phyloP scores from a whole-genome alignment of 2,329 filamentous ascomycete species.

The Botrytis byssoidea region DNA sequence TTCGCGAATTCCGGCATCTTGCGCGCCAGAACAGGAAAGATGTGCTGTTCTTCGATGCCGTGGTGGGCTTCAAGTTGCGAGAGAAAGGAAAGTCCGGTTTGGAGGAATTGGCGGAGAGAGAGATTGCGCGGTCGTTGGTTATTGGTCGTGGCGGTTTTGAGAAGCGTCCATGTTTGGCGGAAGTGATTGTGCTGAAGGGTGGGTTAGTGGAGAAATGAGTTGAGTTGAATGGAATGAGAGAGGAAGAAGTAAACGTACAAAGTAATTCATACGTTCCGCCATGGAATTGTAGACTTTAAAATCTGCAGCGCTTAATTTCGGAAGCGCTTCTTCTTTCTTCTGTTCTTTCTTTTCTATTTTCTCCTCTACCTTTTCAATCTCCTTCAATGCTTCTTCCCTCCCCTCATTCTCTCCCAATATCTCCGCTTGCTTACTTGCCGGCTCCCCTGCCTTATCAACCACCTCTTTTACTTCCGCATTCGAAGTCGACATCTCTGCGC shows the following conservation, averaged over 20 bases:
- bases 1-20: slow-evolving; percentile 75
- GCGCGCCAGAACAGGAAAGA: slow-evolving; percentile 75
- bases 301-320: slow-evolving; percentile 56
- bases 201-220: not conserved
- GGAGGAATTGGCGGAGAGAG: slow-evolving; percentile 67
- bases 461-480: not conserved
- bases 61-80: slow-evolving; percentile 74
- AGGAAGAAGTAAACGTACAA: slow-evolving; percentile 43
- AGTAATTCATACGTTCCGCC: slow-evolving; percentile 62
- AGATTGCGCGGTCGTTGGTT: slow-evolving; percentile 60
- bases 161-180: slow-evolving; percentile 67
- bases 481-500: slow-evolving; percentile 12
- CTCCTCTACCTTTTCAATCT: slow-evolving; percentile 28
- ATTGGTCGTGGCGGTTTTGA: slow-evolving; percentile 63
- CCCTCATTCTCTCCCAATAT: slow-evolving; percentile 41
- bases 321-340: slow-evolving; percentile 40
- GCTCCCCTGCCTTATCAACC: slow-evolving; percentile 57
- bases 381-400: slow-evolving; percentile 50
- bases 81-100: slow-evolving; percentile 66
- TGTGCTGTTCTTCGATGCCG: slow-evolving; percentile 74
- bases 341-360: slow-evolving; percentile 24
- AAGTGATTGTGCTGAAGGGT: slow-evolving; percentile 68
- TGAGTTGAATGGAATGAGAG: not conserved
- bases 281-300: slow-evolving; percentile 61
- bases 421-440: slow-evolving; percentile 48